Percentiles rank a stretch among this genome's conserved stretches.
Conservation (phyloP, 1,284 basidiomycete genomes). For the Trametes polyzona region DNA sequence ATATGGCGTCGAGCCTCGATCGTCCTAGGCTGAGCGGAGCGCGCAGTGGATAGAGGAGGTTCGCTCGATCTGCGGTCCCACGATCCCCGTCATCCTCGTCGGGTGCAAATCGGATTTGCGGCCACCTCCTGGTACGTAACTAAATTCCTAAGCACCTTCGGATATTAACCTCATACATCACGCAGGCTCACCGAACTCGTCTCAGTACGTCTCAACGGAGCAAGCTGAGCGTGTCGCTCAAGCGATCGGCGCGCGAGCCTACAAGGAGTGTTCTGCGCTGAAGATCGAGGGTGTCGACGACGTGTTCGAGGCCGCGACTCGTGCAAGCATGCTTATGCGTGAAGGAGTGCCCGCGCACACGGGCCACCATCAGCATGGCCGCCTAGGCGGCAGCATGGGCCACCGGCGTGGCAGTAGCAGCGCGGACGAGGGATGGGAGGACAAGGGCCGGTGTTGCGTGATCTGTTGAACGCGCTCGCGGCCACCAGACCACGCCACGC, state of each 20-base stretch:
- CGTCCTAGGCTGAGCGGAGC: background rate
- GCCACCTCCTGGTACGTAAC: conserved; percentile 36
- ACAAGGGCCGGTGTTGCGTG: conserved; percentile 46
- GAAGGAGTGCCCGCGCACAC: conserved; percentile 69
- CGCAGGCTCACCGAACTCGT: conserved; percentile 23
- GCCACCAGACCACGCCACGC: background rate
- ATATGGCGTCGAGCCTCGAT: no score
- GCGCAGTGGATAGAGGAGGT: conserved; percentile 96
- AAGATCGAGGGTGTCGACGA: conserved; percentile 94
- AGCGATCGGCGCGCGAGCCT: conserved; percentile 85
- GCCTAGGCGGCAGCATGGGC: conserved; percentile 33
- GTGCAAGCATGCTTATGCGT: conserved; percentile 92
- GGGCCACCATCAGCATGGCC: conserved; percentile 20
- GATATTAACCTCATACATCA: background rate
- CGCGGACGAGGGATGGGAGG: conserved; percentile 49
- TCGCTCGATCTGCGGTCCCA: conserved; percentile 85
- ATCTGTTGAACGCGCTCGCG: conserved; percentile 34
- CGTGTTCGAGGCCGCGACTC: conserved; percentile 93
- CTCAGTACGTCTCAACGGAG: conserved; percentile 66
- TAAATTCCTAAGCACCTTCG: no score
- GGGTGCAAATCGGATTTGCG: conserved; percentile 89
- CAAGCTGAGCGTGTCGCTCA: conserved; percentile 80
- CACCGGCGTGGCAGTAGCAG: conserved; percentile 57
- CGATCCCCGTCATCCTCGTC: conserved; percentile 82
- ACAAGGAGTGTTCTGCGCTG: conserved; percentile 92